Evolutionary conservation across 805 yeast genomes (phyloP), one percentile per base, ranked within the genome.

Genomic region (Metschnikowia bowlesiae): DNA sequence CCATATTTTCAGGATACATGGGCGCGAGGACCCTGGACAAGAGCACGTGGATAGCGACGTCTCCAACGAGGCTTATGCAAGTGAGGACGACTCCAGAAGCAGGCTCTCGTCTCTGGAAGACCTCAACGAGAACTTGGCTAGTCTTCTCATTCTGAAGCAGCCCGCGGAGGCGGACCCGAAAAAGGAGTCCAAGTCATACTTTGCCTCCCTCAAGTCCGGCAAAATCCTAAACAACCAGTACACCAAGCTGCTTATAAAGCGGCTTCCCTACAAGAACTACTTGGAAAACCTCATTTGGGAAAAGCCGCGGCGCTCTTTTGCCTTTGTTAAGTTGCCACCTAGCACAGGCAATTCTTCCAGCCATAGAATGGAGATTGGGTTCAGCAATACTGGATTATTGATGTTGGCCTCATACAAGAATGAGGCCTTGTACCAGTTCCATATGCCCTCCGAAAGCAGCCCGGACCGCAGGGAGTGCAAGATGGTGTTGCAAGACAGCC

Each of bases 301-400:
- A 47, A 74, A 75, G 1, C 78, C 78, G 3, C 58, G 65, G 38
- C 54, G 78, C 37, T 71, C 76, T 5, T 74, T 73, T 61, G 75
- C 75, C 16, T 71, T 62, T 51, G 66, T 73, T 33, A 70, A 67
- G 54, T 51, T 74, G 3, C 74, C 73, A 3, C 73, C 49, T 6
- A 46, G 46, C n/a, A n/a, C 40, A 8, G 37, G 43, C 14, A 38
- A 36, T 10, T 22, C 36, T 7, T 4, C 35, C 5, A 38, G 44
- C 10, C 58, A 62, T 46, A 62, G 54, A 31, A 69, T 71, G 14
- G 76, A 68, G 46, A 65, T 73, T 45, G 78, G 77, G 22, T 73
- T 73, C 53, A 53, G 51, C 43, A 52, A 58, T 46, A 65, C 62
- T 46, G 67, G 62, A 39, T 54, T 66, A 50, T 59, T 73, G 8